phyloP scores from a whole-genome alignment of 1,284 basidiomycete genomes.

The Boletus mariae region DNA sequence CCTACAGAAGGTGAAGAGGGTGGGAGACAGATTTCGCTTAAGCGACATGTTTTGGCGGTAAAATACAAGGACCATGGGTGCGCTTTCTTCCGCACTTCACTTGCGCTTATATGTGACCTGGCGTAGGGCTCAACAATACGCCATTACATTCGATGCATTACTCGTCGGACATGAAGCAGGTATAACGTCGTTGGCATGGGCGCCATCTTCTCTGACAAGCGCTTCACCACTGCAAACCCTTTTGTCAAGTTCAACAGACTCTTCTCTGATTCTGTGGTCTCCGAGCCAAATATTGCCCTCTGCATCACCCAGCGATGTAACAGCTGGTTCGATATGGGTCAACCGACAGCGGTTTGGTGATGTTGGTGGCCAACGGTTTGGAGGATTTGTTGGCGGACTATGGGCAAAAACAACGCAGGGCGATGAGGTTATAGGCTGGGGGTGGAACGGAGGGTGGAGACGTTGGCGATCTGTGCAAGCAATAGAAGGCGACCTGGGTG shows the following conservation, averaged over 20 bases:
- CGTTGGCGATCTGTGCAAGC: constrained; percentile 58
- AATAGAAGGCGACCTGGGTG: constrained; percentile 20
- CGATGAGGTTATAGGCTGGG: constrained; percentile 74
- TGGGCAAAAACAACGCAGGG: constrained; percentile 57
- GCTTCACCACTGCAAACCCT: constrained; percentile 46
- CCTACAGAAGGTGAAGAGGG: constrained; percentile 65
- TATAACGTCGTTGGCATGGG: constrained; percentile 85
- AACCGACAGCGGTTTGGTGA: constrained; percentile 89
- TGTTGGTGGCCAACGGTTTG: constrained; percentile 82
- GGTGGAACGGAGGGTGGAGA: constrained; percentile 91
- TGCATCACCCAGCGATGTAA: constrained; percentile 29
- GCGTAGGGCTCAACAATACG: constrained; percentile 56
- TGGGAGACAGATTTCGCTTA: constrained; percentile 79
- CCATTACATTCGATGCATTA: constrained; percentile 86
- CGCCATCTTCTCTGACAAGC: constrained; percentile 37
- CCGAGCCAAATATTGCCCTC: constrained; percentile 53
- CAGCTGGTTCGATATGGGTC: constrained; percentile 76
- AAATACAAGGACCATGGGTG: constrained; percentile 52
- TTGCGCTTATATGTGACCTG: constrained; percentile 3
- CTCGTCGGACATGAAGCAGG: constrained; percentile 90
- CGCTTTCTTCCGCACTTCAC: neutral
- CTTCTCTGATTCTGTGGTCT: constrained; percentile 90
- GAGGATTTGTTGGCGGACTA: constrained; percentile 84
- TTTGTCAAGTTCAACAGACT: constrained; percentile 87
- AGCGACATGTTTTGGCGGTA: constrained; percentile 71